phyloP scores from a whole-genome alignment of 805 yeast genomes.

The Lipomyces mesembrius region DNA sequence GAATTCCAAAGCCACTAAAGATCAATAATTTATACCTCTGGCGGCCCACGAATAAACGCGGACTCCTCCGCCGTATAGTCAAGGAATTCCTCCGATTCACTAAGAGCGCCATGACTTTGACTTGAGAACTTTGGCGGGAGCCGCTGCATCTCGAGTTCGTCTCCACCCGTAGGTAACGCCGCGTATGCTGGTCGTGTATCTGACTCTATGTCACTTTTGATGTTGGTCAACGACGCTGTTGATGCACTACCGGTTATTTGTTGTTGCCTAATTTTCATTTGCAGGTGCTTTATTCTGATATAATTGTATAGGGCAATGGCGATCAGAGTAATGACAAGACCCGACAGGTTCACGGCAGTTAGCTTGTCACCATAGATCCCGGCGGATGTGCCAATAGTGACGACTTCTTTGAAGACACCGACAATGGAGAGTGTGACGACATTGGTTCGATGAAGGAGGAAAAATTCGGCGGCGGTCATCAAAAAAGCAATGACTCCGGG shows the following conservation, averaged over 20 bases:
- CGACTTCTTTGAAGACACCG: slow-evolving; percentile 89
- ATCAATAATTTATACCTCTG: neutral
- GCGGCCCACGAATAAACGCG: neutral
- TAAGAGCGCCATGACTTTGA: neutral
- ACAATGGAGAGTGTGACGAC: slow-evolving; percentile 86
- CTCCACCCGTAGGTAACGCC: neutral
- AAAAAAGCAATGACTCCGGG: slow-evolving; percentile 89
- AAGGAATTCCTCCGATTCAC: neutral
- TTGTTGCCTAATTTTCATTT: slow-evolving; percentile 18
- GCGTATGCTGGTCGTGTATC: neutral
- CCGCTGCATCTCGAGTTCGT: slow-evolving; percentile 12
- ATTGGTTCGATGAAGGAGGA: slow-evolving; percentile 77
- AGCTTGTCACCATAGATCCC: slow-evolving; percentile 76
- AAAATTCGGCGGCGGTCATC: slow-evolving; percentile 67
- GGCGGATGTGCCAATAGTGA: slow-evolving; percentile 74
- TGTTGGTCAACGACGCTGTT: neutral
- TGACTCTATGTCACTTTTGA: neutral
- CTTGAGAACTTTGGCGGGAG: neutral
- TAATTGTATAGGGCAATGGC: slow-evolving; percentile 85
- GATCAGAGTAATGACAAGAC: slow-evolving; percentile 70
- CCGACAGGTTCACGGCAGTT: slow-evolving; percentile 68
- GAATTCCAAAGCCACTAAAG: neutral
- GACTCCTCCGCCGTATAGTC: neutral
- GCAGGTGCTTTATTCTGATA: slow-evolving; percentile 34
- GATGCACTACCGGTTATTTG: neutral